phyloP scores from a whole-genome alignment of 202 grass and related monocot species.

The Bolboschoenoplectus hybrid region DNA sequence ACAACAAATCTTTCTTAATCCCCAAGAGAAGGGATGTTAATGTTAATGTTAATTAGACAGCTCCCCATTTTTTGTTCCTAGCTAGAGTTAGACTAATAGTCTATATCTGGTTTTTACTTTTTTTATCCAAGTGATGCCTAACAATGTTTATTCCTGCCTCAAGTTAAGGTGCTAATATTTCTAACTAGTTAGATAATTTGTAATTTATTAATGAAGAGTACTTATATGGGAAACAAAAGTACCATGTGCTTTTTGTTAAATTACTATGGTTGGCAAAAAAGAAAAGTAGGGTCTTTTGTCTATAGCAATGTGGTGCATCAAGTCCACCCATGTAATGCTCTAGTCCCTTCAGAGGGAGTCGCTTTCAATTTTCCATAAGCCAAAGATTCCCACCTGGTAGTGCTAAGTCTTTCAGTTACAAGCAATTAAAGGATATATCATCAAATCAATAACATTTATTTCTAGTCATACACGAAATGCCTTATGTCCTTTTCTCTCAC shows the following conservation, averaged over 20 bases:
- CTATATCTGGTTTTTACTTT: neutral
- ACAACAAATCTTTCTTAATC: conserved; percentile 38
- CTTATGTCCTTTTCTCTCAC: conserved; percentile 31
- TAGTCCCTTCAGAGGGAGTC: conserved; percentile 8
- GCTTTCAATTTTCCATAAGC: conserved; percentile 32
- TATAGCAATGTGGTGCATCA: neutral
- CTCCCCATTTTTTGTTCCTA: neutral
- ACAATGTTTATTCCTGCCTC: neutral
- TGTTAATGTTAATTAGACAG: conserved; percentile 1
- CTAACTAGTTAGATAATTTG: neutral
- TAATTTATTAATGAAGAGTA: neutral
- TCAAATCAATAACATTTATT: conserved; percentile 28
- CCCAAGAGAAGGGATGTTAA: conserved; percentile 20
- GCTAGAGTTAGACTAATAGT: neutral
- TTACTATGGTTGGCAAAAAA: neutral
- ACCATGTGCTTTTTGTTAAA: neutral
- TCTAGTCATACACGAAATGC: conserved; percentile 37
- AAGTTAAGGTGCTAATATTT: neutral
- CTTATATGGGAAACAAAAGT: neutral
- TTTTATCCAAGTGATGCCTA: neutral
- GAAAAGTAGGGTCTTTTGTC: neutral
- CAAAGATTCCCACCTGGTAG: conserved; percentile 24
- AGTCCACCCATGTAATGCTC: neutral
- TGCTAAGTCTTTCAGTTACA: conserved; percentile 35
- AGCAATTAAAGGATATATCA: conserved; percentile 41